Evolutionary conservation across 306 rosid genomes (phyloP).

Genomic region (Geum urbanum): DNA sequence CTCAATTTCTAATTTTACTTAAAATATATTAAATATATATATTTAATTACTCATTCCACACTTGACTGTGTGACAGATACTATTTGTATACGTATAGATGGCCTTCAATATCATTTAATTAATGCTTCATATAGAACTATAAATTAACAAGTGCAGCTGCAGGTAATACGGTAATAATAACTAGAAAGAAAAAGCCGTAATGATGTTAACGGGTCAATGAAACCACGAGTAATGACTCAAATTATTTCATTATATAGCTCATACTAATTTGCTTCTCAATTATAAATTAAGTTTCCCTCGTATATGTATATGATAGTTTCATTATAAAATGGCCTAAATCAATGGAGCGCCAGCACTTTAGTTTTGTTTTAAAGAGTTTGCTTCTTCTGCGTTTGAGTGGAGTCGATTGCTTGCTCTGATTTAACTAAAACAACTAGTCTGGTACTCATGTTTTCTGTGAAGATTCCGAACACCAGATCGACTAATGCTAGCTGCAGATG

Average conservation of each 20-base stretch:
- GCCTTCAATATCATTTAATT: not conserved
- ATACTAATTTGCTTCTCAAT: not conserved
- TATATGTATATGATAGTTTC: not conserved
- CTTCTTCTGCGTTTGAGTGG: not conserved
- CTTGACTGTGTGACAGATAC: not conserved
- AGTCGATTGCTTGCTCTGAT: not conserved
- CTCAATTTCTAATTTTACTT: no score
- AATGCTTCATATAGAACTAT: not conserved
- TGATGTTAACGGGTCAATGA: not conserved
- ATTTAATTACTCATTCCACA: not conserved
- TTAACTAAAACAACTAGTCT: not conserved
- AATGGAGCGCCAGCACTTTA: not conserved
- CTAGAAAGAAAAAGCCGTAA: not conserved
- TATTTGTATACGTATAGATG: not conserved
- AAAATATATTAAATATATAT: not conserved
- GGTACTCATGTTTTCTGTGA: not conserved
- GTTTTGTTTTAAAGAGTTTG: not conserved
- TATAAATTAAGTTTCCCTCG: not conserved
- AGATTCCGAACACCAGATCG: not conserved
- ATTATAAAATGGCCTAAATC: not conserved
- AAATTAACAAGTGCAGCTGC: not conserved
- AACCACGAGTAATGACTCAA: not conserved
- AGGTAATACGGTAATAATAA: no score
- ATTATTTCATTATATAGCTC: not conserved
- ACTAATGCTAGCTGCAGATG: not conserved